A percentile compares a stretch with the other conserved stretches of the same genome.
phyloP scores from a whole-genome alignment of 2,329 filamentous ascomycete species.

The Ploettnerulaceae sp. region DNA sequence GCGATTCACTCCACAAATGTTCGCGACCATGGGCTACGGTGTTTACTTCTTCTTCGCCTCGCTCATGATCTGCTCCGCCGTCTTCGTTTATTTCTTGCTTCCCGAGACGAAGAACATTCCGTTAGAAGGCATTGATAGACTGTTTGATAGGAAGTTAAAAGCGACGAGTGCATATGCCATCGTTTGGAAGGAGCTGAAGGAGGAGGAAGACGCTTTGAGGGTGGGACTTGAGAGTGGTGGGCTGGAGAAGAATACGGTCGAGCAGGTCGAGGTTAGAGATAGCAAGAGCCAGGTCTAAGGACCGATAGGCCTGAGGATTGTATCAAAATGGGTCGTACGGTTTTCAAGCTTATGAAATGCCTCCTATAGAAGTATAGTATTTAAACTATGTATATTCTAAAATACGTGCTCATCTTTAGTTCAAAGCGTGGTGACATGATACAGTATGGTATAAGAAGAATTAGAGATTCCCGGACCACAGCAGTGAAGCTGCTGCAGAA shows the following conservation, averaged over 20 bases:
- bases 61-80: slow-evolving; percentile 52
- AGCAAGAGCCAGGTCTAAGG: slow-evolving; percentile 5
- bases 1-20: slow-evolving; percentile 64
- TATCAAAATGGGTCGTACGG: no score
- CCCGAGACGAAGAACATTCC: slow-evolving; percentile 64
- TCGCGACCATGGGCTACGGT: slow-evolving; percentile 52
- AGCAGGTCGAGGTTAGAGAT: slow-evolving; percentile 14
- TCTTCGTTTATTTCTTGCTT: slow-evolving; percentile 58
- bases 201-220: slow-evolving; percentile 27
- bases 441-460: no score
- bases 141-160: slow-evolving; percentile 43
- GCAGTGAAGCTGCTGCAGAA: no score
- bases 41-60: slow-evolving; percentile 66
- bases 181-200: slow-evolving; percentile 25
- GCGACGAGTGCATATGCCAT: slow-evolving; percentile 25
- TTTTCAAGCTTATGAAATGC: no score
- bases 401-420: no score
- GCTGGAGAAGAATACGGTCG: slow-evolving; percentile 15
- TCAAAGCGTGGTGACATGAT: no score
- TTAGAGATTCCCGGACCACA: no score
- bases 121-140: slow-evolving; percentile 58
- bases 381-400: no score
- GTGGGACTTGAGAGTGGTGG: slow-evolving; percentile 18
- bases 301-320: no score
- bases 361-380: no score